Evolutionary conservation across 2,329 filamentous ascomycete species (phyloP), one percentile per base, ranked within the genome.

Genomic region (Myriangium duriaei): DNA sequence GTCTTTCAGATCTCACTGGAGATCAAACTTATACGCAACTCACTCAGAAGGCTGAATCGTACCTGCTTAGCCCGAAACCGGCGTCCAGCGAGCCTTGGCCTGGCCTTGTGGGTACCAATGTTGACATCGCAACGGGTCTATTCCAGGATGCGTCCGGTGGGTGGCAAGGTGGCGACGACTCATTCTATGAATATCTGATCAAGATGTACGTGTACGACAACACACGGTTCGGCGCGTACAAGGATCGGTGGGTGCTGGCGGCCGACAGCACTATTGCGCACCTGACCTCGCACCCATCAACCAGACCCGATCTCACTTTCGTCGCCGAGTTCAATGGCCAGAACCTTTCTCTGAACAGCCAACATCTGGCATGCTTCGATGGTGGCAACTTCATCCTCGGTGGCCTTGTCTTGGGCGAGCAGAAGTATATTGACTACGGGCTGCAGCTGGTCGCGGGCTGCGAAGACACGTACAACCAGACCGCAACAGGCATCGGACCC

Each of bases 141-240:
- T 88, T 92, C 48, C 47, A 71, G 11, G 73, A 88, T 51, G 69
- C 69, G 15, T 51, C 47, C 2, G 84, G 86, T 36, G 80, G 81
- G 31, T 93, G 84, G 84, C 71, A 73, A 28, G 83, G 79, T 35
- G 79, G 81, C 5, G 72, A 71, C 18, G 84, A 92, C 56, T 83
- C 76, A 30, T 92, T 79, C 61, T 93, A 92, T 61, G 84, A 92
- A 60, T 92, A 92, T 51, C 71, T 93, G 19, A 79, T 93, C 57
- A 93, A 93, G 65, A 88, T 91, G 81, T 92, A 78, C 50, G 59
- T 88, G 39, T 92, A 92, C 55, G 79, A 88, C 52, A 67, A 74
- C 0, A 48, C 56, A 4, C 68, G 74, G 3, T 92, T 81, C 50
- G 58, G 51, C 2, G 44, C 57, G 2, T 85, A 88, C 61, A 75